These are phyloP conservation scores for Trichoderma koningii DNA, from an alignment of 2,329 filamentous ascomycete genomes.

Conservation along the genomic window DNA sequence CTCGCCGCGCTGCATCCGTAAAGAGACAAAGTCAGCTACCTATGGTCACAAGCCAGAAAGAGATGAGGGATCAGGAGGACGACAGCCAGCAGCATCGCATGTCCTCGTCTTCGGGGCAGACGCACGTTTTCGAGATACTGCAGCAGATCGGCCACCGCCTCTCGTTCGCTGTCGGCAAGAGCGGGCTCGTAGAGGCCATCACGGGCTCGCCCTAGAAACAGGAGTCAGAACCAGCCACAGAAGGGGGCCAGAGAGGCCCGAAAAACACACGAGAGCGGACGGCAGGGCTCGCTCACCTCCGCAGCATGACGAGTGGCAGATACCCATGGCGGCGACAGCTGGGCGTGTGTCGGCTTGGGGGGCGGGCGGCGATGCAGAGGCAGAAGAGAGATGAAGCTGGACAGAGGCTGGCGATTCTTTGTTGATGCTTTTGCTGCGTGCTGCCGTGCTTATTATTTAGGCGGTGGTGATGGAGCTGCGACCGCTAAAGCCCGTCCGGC, in stretches of 20 bases:
- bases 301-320: conserved; percentile 62
- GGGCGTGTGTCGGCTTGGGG: conserved; percentile 10
- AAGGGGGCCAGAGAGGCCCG: conserved; percentile 6
- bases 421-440: conserved; percentile 20
- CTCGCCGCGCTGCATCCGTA: conserved; percentile 72
- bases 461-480: conserved; percentile 25
- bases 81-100: conserved; percentile 5
- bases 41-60: not conserved
- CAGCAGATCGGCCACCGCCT: conserved; percentile 92
- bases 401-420: conserved; percentile 18
- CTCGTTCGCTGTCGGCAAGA: conserved; percentile 91
- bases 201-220: conserved; percentile 65
- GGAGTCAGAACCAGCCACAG: conserved; percentile 8
- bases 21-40: conserved; percentile 9
- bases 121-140: conserved; percentile 95
- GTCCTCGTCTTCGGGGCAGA: conserved; percentile 29
- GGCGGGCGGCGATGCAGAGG: conserved; percentile 12
- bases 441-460: conserved; percentile 10
- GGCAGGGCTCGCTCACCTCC: conserved; percentile 42
- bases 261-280: conserved; percentile 6
- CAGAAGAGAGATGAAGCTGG: conserved; percentile 3
- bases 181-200: conserved; percentile 84
- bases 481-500: not conserved
- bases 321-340: conserved; percentile 55
- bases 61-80: not conserved